These are phyloP conservation scores for Yamagishiella unicocca DNA, from an alignment of 139 green algal species.

Conservation along the genomic window DNA sequence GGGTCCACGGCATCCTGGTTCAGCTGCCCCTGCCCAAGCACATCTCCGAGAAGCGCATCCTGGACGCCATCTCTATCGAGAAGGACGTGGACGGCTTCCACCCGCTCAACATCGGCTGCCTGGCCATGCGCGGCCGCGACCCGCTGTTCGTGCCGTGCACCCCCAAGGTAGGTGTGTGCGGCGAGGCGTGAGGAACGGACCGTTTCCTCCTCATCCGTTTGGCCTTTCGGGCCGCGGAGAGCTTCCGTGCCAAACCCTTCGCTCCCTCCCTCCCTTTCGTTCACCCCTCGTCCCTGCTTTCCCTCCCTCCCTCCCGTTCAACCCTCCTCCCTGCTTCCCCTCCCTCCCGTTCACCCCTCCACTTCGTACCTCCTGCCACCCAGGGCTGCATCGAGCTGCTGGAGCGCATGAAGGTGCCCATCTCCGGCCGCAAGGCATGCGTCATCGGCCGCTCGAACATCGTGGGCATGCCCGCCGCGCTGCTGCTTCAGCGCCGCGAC, in stretches of 20 bases:
- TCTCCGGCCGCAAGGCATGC: conserved; percentile 80
- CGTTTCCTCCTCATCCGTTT: too few relatives aligned
- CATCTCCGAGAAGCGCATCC: conserved; percentile 88
- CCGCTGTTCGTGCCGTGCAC: conserved; percentile 94
- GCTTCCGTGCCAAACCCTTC: too few relatives aligned
- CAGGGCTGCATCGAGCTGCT: conserved; percentile 96
- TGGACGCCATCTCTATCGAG: conserved; percentile 87
- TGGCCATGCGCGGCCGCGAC: conserved; percentile 88
- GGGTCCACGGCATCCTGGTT: conserved; percentile 96
- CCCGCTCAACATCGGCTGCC: conserved; percentile 91
- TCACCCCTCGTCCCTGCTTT: too few relatives aligned
- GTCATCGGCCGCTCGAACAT: conserved; percentile 96
- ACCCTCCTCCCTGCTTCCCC: not conserved
- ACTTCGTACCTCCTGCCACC: not conserved
- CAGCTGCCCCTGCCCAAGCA: conserved; percentile 94
- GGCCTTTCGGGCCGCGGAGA: too few relatives aligned
- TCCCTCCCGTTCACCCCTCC: not conserved
- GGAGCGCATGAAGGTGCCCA: conserved; percentile 73
- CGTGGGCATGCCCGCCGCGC: conserved; percentile 90
- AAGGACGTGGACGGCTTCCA: conserved; percentile 99
- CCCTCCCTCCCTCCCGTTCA: not conserved
- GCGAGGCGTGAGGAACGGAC: not conserved
- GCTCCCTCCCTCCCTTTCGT: too few relatives aligned
- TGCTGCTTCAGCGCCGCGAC: conserved; percentile 82
- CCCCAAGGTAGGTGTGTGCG: conserved; percentile 69